Base-by-base conservation (phyloP, 768 basidiomycete species). In the Tulasnella sp. region DNA sequence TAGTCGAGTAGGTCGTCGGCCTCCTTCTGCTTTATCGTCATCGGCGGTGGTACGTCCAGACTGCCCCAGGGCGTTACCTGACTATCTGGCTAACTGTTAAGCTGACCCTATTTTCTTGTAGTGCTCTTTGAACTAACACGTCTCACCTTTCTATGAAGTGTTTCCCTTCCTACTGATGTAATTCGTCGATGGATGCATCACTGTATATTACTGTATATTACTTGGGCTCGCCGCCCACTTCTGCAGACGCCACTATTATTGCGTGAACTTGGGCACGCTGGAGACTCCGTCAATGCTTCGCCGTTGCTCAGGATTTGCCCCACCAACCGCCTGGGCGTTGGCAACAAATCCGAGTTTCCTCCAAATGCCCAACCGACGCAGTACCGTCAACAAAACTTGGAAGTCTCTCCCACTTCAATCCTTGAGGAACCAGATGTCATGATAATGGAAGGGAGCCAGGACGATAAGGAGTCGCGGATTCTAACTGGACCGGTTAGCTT, bases 11-110 rank as follows among this genome's bases (percentile, higher is more conserved):
- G 4, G 20, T 41, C 24, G 60, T 78, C 41, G 58, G 77, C 28
- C 18, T 78, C 14, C 31, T n/a, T 78, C 28, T 48, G 54, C 37
- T 78, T 78, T 60, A 24, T 64, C 20, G 77, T 78, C 42, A 58
- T 60, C 24, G 77, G 77, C 1, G 64, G 77, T 37, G 58, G 77
- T 78, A 31, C 50, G 77, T 60, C 37, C 6, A 40, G 40, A 42
- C 42, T 20, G 37, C 50, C 74, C 16, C 6, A 11, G 46, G n/a
- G 31, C n/a, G 0, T 22, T n/a, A 22, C 34, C 64, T 46, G 4
- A 46, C 1, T 34, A 34, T 37, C 37, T 28, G 0, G 41, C 16
- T 6, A 22, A n/a, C 74, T 12, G 31, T 44, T 8, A 5, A 0
- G 14, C n/a, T 42, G 41, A 40, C 34, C 6, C 31, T 44, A 37